Evolutionary conservation across 345 rosid genomes (phyloP).

Genomic region (Euphorbia tirucalli): DNA sequence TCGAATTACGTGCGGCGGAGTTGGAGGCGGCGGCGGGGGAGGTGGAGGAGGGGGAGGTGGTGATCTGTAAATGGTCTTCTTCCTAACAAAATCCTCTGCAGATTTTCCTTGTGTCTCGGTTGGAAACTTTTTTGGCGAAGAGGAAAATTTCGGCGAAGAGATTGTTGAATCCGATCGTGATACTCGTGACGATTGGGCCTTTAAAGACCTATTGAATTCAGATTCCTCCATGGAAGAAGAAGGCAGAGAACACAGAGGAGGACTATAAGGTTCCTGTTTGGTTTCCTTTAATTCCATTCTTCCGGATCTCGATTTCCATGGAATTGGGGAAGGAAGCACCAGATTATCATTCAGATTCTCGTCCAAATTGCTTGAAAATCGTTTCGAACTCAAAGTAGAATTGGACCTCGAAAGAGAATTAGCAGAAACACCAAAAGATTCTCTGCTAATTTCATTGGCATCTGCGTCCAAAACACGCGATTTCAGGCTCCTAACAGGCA

Average conservation of each 20-base stretch:
- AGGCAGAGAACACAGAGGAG: conserved; percentile 17
- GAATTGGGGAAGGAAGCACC: conserved; percentile 93
- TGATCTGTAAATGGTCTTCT: conserved; percentile 41
- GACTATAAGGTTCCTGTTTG: conserved; percentile 35
- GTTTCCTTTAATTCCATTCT: conserved; percentile 54
- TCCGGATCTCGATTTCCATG: conserved; percentile 92
- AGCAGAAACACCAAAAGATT: conserved; percentile 18
- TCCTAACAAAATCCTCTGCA: conserved; percentile 48
- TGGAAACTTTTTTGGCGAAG: conserved; percentile 33
- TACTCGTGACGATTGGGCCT: conserved; percentile 30
- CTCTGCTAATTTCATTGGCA: conserved; percentile 19
- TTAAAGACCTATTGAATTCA: conserved; percentile 27
- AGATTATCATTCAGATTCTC: conserved; percentile 35
- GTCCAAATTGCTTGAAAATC: conserved; percentile 35
- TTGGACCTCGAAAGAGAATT: conserved; percentile 29
- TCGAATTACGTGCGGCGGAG: conserved; percentile 23
- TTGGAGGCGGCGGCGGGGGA: conserved; percentile 72
- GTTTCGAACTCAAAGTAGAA: conserved; percentile 36
- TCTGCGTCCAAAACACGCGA: conserved; percentile 44
- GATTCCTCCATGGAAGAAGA: conserved; percentile 36
- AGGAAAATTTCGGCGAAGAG: conserved; percentile 43
- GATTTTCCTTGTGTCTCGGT: conserved; percentile 40
- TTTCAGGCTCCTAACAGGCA: conserved; percentile 85
- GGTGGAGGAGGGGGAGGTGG: conserved; percentile 70
- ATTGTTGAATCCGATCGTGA: conserved; percentile 26